Evolutionary conservation across 345 rosid genomes (phyloP), one percentile per base, ranked within the genome.

Genomic region (Laguncularia racemosa): DNA sequence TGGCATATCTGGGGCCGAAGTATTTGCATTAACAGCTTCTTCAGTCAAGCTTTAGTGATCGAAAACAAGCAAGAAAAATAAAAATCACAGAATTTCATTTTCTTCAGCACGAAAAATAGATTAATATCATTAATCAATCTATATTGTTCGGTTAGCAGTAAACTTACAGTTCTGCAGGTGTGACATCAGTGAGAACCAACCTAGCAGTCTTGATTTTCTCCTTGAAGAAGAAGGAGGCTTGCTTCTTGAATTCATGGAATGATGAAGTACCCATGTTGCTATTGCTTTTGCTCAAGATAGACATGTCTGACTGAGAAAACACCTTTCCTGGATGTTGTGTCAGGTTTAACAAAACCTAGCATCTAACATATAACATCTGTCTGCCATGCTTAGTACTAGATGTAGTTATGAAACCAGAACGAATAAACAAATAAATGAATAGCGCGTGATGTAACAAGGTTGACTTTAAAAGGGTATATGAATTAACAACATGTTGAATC

Each of bases 121-220:
- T 13, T 2, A 3, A 17, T 9, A 50, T 49, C 20, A 4, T 49
- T 14, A 17, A 17, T 18, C 4, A 14, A 48, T 48, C 51, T 6
- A 48, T 16, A 19, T 15, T 15, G 40, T 33, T 33, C n/a, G 9
- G 11, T 8, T 13, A 21, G 50, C 38, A 47, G 11, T 15, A 26
- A 52, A 58, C 71, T 62, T 53, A 83, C 93, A 85, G 77, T 57
- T 85, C 67, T 20, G 82, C 75, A 43, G 93, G 95, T 17, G 96
- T 86, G 16, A 89, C 95, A 56, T 89, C 95, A 11, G 96, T 92
- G 62, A 92, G 85, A 67, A 82, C 98, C 55, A 92, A 72, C 46
- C 96, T 78, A 44, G 95, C 98, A 50, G 83, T 84, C 77, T 83
- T 89, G 69, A 92, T 81, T 82, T 89, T 92, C 68, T 89, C 96